A percentile compares a stretch with the other conserved stretches of the same genome.
Evolutionary conservation across 2,329 filamentous ascomycete genomes (phyloP).

Genomic region (Neofusicoccum kwambonambiense): DNA sequence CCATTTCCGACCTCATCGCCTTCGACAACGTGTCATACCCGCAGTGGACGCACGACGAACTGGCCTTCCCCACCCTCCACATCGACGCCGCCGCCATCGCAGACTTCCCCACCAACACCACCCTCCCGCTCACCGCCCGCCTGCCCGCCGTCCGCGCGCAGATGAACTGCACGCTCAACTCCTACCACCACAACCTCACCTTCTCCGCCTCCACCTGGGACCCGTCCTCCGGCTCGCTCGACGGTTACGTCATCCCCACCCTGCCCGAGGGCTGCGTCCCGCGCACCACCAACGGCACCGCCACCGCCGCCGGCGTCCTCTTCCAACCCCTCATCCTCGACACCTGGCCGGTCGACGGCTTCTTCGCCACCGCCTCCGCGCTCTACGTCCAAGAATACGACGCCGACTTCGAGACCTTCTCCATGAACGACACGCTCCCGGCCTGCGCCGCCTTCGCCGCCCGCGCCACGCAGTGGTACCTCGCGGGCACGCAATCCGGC

Average conservation of each 20-base stretch:
- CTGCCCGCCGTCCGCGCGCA: not conserved
- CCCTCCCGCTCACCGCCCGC: not conserved
- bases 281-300: not conserved
- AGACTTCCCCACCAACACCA: not conserved
- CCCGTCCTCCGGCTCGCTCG: no score
- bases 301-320: not conserved
- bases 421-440: no score
- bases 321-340: not conserved
- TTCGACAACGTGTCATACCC: conserved; percentile 1
- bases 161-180: conserved; percentile 3
- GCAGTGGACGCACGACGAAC: not conserved
- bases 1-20: not conserved
- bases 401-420: not conserved
- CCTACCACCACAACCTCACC: not conserved
- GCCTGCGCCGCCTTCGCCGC: not conserved
- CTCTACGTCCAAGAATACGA: not conserved
- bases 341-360: not conserved
- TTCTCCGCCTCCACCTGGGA: no score
- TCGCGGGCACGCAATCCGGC: not conserved
- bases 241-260: no score
- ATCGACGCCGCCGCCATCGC: not conserved
- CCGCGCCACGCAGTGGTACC: not conserved
- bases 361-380: not conserved
- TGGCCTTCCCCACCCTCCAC: not conserved
- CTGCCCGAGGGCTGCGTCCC: not conserved